Evolutionary conservation across 257 asterid genomes (phyloP).

Genomic region (Solanum ossicruentum): DNA sequence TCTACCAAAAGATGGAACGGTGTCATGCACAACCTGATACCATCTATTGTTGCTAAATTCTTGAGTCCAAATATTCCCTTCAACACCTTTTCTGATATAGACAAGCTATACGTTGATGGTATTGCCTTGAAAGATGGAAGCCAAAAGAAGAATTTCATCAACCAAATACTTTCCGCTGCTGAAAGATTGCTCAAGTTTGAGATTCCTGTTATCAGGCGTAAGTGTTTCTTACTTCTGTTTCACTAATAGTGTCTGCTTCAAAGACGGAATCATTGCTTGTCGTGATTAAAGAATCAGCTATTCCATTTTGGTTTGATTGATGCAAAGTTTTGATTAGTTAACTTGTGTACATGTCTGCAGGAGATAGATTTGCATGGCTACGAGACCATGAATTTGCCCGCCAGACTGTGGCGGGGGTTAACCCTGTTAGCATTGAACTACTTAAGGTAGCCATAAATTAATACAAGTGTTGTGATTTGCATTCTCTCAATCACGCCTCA

Average conservation of each 20-base stretch:
- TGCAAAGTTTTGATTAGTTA: too few species aligned
- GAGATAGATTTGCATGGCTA: not conserved
- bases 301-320: not conserved
- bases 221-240: not conserved
- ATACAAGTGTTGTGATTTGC: not conserved
- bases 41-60: slow-evolving; percentile 1
- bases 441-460: not conserved
- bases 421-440: slow-evolving; percentile 8
- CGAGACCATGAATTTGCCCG: slow-evolving; percentile 14
- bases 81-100: not conserved
- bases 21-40: slow-evolving; percentile 3
- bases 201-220: not conserved
- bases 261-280: not conserved
- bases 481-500: not conserved
- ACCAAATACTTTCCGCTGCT: not conserved
- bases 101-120: not conserved
- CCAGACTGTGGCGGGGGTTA: slow-evolving; percentile 7
- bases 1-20: not conserved
- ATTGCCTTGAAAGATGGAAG: not conserved
- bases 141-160: not conserved
- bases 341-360: not conserved
- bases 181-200: not conserved
- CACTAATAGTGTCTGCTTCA: not conserved
- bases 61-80: not conserved
- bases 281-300: not conserved